phyloP scores from a whole-genome alignment of 208 protist genomes.

The Histomonas meleagridis region DNA sequence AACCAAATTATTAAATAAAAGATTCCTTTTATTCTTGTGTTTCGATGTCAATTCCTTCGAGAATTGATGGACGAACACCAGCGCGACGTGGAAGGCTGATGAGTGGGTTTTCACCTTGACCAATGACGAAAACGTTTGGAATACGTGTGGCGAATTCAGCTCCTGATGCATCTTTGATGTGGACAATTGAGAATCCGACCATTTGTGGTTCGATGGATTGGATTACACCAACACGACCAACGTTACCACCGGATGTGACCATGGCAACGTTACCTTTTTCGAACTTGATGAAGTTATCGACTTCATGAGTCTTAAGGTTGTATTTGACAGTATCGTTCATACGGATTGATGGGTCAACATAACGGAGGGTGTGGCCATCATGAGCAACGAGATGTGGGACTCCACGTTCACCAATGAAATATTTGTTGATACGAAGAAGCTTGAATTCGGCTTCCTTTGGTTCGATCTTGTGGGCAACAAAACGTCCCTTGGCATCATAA shows the following conservation, averaged over 20 bases:
- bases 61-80: too few species aligned
- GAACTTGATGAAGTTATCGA: slow-evolving; percentile 69
- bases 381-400: slow-evolving; percentile 90
- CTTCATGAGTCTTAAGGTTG: slow-evolving; percentile 79
- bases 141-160: slow-evolving; percentile 88
- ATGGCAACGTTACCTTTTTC: slow-evolving; percentile 77
- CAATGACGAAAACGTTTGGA: slow-evolving; percentile 95
- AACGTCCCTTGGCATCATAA: slow-evolving; percentile 96
- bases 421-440: slow-evolving; percentile 41
- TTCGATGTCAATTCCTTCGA: too few species aligned
- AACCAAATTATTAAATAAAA: too few species aligned
- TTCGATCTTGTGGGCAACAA: slow-evolving; percentile 80
- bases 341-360: slow-evolving; percentile 66
- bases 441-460: slow-evolving; percentile 66
- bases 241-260: slow-evolving; percentile 87
- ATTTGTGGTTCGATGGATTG: slow-evolving; percentile 72
- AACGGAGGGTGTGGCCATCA: slow-evolving; percentile 96
- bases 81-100: slow-evolving; percentile 86
- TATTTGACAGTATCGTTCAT: slow-evolving; percentile 85
- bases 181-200: slow-evolving; percentile 88
- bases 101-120: slow-evolving; percentile 68
- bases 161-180: slow-evolving; percentile 70
- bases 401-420: slow-evolving; percentile 35
- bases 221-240: slow-evolving; percentile 90
- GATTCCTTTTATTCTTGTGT: too few species aligned